Base-by-base conservation (phyloP, 2,329 filamentous ascomycete species). In the Neofusicoccum sp. region DNA sequence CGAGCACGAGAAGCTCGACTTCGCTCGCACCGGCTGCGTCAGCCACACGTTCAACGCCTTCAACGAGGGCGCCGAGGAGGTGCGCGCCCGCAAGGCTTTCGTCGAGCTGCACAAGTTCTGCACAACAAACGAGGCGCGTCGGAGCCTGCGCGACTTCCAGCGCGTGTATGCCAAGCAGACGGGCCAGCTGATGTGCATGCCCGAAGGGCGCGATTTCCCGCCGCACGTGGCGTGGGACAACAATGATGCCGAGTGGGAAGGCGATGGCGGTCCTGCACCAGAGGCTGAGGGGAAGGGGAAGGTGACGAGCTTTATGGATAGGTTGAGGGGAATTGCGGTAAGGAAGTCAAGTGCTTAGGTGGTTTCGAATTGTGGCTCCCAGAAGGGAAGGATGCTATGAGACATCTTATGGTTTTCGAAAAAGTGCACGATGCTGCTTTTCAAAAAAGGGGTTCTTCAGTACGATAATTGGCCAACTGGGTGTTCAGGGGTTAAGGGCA, bases 1-100 rank as follows among this genome's bases (percentile, higher is more conserved):
- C 56, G 68, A 74, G 63, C 64, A 63, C 16, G 61, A 54, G 30
- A 87, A 91, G 65, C 90, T 75, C 57, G 87, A 90, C 58, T 83
- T 83, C 74, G 91, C 78, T 87, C 90, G 89, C 56, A 38, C 34
- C 6, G 33, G 51, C 28, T 20, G 40, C 28, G 36, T 51, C 16
- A 30, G 20, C 31, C 38, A 44, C 38, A 36, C 43, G 6, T 47
- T 58, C 20, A 31, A 26, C 40, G 40, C 47, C 16, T 53, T 84
- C 85, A 72, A 91, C 75, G 64, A 89, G 74, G 61, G 77, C 79
- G n/a, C n/a, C 51, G 51, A 56, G 36, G 38, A 56, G 34, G 12
- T 8, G 24, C 61, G 88, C 7, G 45, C 40, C 8, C n/a, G 48
- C 11, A 47, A 70, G 5, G 71, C 73, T 4, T 75, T 76, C 58